Evolutionary conservation across 495 filamentous ascomycete species (phyloP), one percentile per base, ranked within the genome.

Genomic region (Trichocladium antarcticum): DNA sequence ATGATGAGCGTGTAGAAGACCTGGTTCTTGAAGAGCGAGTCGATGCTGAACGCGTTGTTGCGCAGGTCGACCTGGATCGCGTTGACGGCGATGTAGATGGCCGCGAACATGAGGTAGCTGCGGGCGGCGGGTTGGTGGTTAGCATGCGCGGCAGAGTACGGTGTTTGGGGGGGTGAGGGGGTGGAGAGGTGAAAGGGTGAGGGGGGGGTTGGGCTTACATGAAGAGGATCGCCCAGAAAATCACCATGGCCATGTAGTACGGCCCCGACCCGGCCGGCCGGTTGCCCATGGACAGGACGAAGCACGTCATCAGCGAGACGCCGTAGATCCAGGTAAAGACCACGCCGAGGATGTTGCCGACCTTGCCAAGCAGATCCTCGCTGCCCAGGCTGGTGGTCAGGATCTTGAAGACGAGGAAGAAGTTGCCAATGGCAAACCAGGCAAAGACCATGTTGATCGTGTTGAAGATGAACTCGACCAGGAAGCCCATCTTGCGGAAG

Each of bases 391-490:
- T 90, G 28, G 80, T 82, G 1, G 90, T 97, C 54, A 99, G 67
- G 62, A 99, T 99, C 59, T 89, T 87, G 73, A 99, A 99, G 37
- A 99, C 93, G 56, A 99, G 69, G 77, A 97, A 99, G 76, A 99
- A 99, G 65, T 99, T 99, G 55, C 93, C 92, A 58, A 99, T 92
- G 57, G 86, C 87, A 68, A 99, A 97, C 93, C 93, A 99, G 43
- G 93, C 88, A 57, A 99, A 99, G 58, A 99, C 74, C 87, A 96
- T 95, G 67, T 82, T 89, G 65, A 97, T 73, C 12, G 87, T 89
- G 62, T 96, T 87, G 69, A 95, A 99, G 50, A 82, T 65, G 69
- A 96, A 96, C 61, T 97, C 92, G 45, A 99, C 64, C 53, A 92
- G 73, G 60, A 99, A 84, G 76, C 84, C 84, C 24, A 92, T 66